Evolutionary conservation across 2,329 filamentous ascomycete species (phyloP), one percentile per base, ranked within the genome.

Genomic region (Monilinia laxa): DNA sequence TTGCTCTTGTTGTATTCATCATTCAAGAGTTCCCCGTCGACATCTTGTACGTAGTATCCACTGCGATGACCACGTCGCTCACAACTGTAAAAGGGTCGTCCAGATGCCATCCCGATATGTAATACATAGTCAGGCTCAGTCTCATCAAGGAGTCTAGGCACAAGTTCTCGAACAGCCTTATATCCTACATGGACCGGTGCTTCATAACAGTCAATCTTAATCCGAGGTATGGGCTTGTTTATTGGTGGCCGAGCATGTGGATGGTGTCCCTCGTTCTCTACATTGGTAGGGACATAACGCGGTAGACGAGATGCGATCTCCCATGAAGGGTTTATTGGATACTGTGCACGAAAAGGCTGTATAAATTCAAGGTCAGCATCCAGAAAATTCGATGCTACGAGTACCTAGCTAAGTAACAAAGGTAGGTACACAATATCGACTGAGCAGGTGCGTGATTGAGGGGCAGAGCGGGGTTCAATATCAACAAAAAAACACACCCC

Each of bases 31-130:
- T 85, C 79, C 4, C 84, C 86, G 71, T 93, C 87, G n/a, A 93
- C 85, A 75, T 96, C 92, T 25, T 79, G 79, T 72, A 89, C 83
- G 23, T 79, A 78, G 78, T 96, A 96, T 4, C 89, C 89, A 72
- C 91, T 87, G 49, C 90, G 84, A 74, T 91, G 89, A 0, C 85
- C 91, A 47, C 84, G 81, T 14, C 85, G 83, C 79, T 96, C 92
- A 11, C 94, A 80, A 14, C 85, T 84, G 76, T 94, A 96, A 72
- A 85, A 86, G 72, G 77, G 83, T 71, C 79, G 85, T 73, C 76
- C 90, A 75, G 76, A 80, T 0, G 91, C 90, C 84, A 96, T 92
- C 69, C 92, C 92, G 62, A 96, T 90, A 77, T 96, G 92, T 4
- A 96, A 77, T 28, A 87, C 82, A 40, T 90, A 78, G 76, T 96